phyloP scores from a whole-genome alignment of 2,329 filamentous ascomycete genomes.

The Bipolaris zeicola region DNA sequence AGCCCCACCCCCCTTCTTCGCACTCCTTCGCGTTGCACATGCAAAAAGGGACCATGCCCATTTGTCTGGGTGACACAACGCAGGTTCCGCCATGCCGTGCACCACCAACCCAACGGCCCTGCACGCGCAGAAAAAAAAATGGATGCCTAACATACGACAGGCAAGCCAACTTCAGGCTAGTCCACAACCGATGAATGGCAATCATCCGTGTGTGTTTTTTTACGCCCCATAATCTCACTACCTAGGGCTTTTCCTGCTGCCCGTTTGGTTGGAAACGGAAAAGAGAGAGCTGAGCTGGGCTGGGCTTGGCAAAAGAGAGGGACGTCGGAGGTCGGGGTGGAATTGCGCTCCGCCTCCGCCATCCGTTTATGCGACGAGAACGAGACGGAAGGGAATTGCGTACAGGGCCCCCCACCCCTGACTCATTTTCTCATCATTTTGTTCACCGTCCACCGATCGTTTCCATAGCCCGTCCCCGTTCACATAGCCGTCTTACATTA shows the following conservation, averaged over 20 bases:
- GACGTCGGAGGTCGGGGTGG: conserved; percentile 3
- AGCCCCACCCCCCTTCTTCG: too few species aligned
- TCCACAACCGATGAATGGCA: background rate
- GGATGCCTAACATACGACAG: background rate
- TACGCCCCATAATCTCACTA: background rate
- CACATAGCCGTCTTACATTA: too few species aligned
- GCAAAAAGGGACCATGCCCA: too few species aligned
- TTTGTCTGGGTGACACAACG: too few species aligned
- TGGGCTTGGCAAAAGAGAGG: background rate
- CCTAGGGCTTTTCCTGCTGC: too few species aligned
- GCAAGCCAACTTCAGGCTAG: background rate
- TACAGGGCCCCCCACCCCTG: background rate
- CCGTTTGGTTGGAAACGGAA: too few species aligned
- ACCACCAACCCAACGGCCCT: background rate
- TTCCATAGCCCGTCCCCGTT: background rate
- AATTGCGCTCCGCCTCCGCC: conserved; percentile 1
- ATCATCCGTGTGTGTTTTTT: background rate
- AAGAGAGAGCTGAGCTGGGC: too few species aligned
- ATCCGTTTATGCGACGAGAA: background rate
- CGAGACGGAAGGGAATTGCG: background rate
- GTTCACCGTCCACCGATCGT: background rate
- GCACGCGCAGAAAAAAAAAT: background rate
- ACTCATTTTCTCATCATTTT: background rate
- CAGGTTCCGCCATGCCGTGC: background rate
- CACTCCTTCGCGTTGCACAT: too few species aligned